These are phyloP conservation scores for Batrachochytrium dendrobatidis DNA, from an alignment of 371 early-diverging fungal species.

Conservation along the genomic window DNA sequence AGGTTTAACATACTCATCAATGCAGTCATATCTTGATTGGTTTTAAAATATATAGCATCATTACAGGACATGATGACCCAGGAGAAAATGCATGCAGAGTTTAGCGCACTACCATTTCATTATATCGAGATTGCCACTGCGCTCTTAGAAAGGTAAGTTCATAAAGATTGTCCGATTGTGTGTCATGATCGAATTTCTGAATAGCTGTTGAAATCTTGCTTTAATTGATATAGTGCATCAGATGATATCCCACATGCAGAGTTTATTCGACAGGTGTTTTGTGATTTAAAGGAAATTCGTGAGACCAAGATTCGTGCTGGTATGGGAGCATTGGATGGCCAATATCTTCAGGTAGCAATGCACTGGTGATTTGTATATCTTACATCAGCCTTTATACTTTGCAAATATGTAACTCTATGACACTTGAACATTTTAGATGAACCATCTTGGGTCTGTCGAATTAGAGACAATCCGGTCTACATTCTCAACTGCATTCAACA, in stretches of 20 bases:
- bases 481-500: slow-evolving; percentile 2
- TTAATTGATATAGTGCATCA: slow-evolving; percentile 44
- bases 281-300: slow-evolving; percentile 78
- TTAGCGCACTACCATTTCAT: slow-evolving; percentile 67
- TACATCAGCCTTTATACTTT: background rate
- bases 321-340: slow-evolving; percentile 53
- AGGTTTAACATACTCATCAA: too few relatives aligned
- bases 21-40: too few relatives aligned
- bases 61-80: slow-evolving; percentile 47
- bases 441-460: background rate
- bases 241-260: slow-evolving; percentile 76
- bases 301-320: slow-evolving; percentile 72
- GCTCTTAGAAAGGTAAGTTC: slow-evolving; percentile 58
- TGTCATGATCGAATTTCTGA: background rate
- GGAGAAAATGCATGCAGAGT: slow-evolving; percentile 51
- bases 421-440: background rate
- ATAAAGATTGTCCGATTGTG: background rate
- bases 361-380: background rate
- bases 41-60: slow-evolving; percentile 41
- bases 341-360: slow-evolving; percentile 53
- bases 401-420: background rate
- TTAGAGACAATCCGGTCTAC: background rate
- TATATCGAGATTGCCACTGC: slow-evolving; percentile 76
- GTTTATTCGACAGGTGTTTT: slow-evolving; percentile 58
- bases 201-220: background rate